Base-by-base conservation (phyloP, 2,329 filamentous ascomycete species). In the Colletotrichum agaves region DNA sequence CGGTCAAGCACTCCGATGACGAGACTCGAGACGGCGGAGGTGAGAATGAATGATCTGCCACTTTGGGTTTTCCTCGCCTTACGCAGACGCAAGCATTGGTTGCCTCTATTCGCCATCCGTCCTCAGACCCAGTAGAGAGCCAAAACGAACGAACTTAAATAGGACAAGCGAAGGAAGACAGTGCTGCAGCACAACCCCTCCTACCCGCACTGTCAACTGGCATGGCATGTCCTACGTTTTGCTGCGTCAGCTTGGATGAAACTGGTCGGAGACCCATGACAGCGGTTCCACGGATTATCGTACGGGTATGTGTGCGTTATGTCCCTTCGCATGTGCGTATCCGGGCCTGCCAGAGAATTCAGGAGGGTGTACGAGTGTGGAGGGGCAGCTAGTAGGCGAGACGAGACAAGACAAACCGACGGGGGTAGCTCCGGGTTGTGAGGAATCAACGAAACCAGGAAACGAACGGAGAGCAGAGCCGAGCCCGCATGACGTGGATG, bases 231-330 rank as follows among this genome's bases (percentile, higher is more conserved):
- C 43, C 50, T 52, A 37, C 44, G 46, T 55, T 55, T 55, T 55
- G 21, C 33, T 61, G 47, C 57, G 52, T 44, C 60, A 46, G 63
- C 52, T 35, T 67, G 60, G 59, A 56, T 63, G 37, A 33, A 53
- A 59, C 63, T 33, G n/a, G 50, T 50, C 43, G 27, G 13, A 61
- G 23, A 66, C 63, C 59, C 63, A 44, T 63, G 52, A 43, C 52
- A 50, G 44, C 60, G 52, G 63, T 53, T 58, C 63, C 63, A 58
- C 37, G 41, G 44, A 57, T 66, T 57, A 41, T 37, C 33, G 49
- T 56, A 17, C 7, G 19, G 19, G 15, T 19, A n/a, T 41, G 11
- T 5, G 49, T 52, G 56, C 52, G 56, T 39, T 55, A 35, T 37
- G 27, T 37, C 37, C 27, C 21, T 39, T 5, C 43, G 17, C 33